These are phyloP conservation scores for Tetrapisispora nanseiensis DNA, from an alignment of 805 yeast genomes.

Conservation along the genomic window DNA sequence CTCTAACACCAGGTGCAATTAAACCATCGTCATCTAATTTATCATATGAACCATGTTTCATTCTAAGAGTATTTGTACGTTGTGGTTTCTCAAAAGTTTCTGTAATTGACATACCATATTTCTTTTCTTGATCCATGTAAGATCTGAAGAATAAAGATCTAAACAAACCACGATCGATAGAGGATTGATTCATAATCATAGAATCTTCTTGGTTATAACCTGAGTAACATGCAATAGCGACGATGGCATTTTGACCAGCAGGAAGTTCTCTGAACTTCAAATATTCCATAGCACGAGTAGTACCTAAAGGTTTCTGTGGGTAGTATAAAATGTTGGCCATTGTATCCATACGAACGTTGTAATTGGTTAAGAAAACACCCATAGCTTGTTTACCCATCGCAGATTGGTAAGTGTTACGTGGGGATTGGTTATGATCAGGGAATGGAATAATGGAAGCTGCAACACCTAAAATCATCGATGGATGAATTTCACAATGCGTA, in stretches of 20 bases:
- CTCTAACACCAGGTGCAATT: constrained; percentile 97
- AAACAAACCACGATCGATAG: constrained; percentile 93
- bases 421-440: constrained; percentile 99
- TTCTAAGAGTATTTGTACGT: constrained; percentile 84
- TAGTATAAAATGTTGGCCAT: constrained; percentile 97
- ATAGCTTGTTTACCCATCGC: constrained; percentile 99
- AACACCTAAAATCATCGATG: constrained; percentile 96
- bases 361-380: constrained; percentile 96
- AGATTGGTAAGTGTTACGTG: constrained; percentile 97
- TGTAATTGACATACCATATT: constrained; percentile 96
- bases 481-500: constrained; percentile 98
- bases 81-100: constrained; percentile 97
- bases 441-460: constrained; percentile 98
- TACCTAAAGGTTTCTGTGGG: constrained; percentile 96
- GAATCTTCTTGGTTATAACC: constrained; percentile 99
- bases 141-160: constrained; percentile 93
- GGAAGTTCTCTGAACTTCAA: constrained; percentile 95
- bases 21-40: constrained; percentile 97
- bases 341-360: constrained; percentile 96
- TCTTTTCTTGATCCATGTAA: constrained; percentile 96
- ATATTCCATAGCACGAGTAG: constrained; percentile 96
- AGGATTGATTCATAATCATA: constrained; percentile 97
- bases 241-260: constrained; percentile 98
- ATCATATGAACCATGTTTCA: constrained; percentile 97
- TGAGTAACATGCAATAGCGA: constrained; percentile 94